phyloP scores from a whole-genome alignment of 768 basidiomycete species.

The Tricholomella constricta region DNA sequence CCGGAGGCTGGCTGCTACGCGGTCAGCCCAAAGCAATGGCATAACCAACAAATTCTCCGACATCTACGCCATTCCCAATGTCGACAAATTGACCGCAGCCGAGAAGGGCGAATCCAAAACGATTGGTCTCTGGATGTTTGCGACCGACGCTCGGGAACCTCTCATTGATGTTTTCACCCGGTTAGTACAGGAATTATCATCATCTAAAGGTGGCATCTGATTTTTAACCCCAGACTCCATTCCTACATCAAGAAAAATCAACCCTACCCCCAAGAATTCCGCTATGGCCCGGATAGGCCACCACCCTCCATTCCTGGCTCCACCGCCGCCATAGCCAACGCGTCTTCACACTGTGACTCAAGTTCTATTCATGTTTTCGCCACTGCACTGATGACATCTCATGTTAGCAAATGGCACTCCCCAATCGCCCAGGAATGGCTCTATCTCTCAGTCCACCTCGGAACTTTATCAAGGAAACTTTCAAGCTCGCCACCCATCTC shows the following conservation, averaged over 20 bases:
- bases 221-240: conserved; percentile 49
- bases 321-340: conserved; percentile 26
- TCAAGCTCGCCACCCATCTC: conserved; percentile 15
- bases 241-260: conserved; percentile 62
- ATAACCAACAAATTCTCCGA: conserved; percentile 49
- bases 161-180: conserved; percentile 47
- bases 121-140: conserved; percentile 77
- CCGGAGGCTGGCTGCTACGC: conserved; percentile 43
- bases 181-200: conserved; percentile 11
- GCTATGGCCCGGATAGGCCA: conserved; percentile 66
- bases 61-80: conserved; percentile 47
- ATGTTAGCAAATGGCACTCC: conserved; percentile 3
- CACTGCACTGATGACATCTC: not conserved
- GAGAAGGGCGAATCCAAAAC: conserved; percentile 60
- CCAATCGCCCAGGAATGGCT: not conserved
- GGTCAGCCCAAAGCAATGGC: conserved; percentile 32
- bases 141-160: conserved; percentile 68
- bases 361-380: not conserved
- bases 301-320: conserved; percentile 55
- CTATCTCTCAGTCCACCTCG: conserved; percentile 4
- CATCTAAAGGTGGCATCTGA: conserved; percentile 1
- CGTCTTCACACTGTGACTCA: conserved; percentile 19
- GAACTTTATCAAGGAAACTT: conserved; percentile 3
- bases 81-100: conserved; percentile 43
- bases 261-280: conserved; percentile 72